Evolutionary conservation across 441 rosid genomes (phyloP).

Genomic region (Adansonia rubrostipa): DNA sequence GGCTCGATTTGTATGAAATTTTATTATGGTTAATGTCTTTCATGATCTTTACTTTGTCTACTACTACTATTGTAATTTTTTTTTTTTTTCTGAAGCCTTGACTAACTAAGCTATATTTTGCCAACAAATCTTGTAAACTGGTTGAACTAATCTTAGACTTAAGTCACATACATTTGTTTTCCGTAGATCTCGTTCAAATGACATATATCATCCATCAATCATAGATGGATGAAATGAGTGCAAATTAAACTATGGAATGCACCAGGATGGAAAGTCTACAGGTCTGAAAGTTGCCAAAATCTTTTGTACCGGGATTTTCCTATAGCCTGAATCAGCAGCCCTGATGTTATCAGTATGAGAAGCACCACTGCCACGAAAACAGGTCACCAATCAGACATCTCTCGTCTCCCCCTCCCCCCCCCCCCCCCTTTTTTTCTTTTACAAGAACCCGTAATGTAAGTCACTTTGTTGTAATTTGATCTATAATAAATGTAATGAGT

Average conservation of each 20-base stretch:
- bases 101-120: too few relatives aligned
- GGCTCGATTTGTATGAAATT: not conserved
- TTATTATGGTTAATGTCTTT: not conserved
- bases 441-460: not conserved
- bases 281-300: slow-evolving; percentile 89
- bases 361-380: slow-evolving; percentile 73
- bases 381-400: slow-evolving; percentile 79
- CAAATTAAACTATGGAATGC: slow-evolving; percentile 74
- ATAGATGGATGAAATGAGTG: slow-evolving; percentile 47
- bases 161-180: too few relatives aligned
- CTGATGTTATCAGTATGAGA: slow-evolving; percentile 73
- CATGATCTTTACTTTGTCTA: not conserved
- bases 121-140: too few relatives aligned
- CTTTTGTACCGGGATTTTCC: slow-evolving; percentile 48
- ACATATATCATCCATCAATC: too few relatives aligned
- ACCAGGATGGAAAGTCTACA: slow-evolving; percentile 86
- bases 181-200: too few relatives aligned
- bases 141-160: too few relatives aligned
- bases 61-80: too few relatives aligned
- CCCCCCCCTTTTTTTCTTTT: not conserved
- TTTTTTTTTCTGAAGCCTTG: too few relatives aligned
- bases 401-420: not conserved
- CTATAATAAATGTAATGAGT: not conserved
- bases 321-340: slow-evolving; percentile 85
- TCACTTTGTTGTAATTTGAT: not conserved